These are phyloP conservation scores for Erigeron canadensis DNA, from an alignment of 129 eudicot species.

Conservation along the genomic window DNA sequence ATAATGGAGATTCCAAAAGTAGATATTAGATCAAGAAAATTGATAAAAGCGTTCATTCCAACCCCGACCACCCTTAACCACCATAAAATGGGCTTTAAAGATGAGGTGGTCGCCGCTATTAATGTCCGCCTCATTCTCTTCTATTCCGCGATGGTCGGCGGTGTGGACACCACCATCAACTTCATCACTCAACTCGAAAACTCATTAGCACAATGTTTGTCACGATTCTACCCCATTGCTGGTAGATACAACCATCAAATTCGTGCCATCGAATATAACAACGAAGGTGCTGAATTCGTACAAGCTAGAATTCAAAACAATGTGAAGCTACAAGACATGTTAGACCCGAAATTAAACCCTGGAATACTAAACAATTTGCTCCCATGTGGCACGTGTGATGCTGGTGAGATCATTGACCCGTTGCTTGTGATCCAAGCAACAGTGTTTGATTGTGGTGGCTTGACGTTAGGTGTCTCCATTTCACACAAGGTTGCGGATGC, in stretches of 20 bases:
- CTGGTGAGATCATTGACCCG: too few relatives aligned
- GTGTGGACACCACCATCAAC: background rate
- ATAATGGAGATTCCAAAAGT: slow-evolving; percentile 7
- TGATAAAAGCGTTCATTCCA: background rate
- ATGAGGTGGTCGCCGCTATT: slow-evolving; percentile 11
- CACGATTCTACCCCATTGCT: background rate
- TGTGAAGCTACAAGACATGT: background rate
- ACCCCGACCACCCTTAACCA: slow-evolving; percentile 9
- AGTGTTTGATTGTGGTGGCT: too few relatives aligned
- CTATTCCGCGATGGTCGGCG: background rate
- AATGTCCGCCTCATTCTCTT: slow-evolving; percentile 10
- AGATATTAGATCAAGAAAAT: background rate
- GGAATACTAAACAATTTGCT: too few relatives aligned
- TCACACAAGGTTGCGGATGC: too few relatives aligned
- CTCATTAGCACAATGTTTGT: slow-evolving; percentile 10
- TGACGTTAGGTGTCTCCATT: too few relatives aligned
- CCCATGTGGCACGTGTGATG: too few relatives aligned
- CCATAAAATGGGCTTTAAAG: slow-evolving; percentile 20
- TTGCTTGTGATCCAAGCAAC: too few relatives aligned
- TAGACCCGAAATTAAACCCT: too few relatives aligned
- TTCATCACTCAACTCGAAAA: background rate
- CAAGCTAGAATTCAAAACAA: background rate
- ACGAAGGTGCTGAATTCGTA: background rate
- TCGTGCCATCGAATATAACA: background rate
- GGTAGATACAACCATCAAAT: slow-evolving; percentile 10